A percentile compares a stretch with the other conserved stretches of the same genome.
Evolutionary conservation across 2,329 filamentous ascomycete genomes (phyloP).

Genomic region (Xylaria digitata): DNA sequence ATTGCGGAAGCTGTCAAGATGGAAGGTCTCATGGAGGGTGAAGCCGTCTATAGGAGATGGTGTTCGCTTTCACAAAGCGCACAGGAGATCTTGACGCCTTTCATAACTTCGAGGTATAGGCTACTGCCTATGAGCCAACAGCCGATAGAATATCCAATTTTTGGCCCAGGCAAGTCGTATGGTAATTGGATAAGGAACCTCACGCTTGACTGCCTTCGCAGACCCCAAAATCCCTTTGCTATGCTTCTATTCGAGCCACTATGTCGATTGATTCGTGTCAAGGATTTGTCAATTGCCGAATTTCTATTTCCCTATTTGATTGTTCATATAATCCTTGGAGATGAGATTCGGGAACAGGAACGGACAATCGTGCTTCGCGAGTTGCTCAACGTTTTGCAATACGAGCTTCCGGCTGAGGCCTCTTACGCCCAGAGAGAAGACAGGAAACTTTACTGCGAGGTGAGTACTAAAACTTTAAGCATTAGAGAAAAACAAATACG

Average conservation of each 20-base stretch:
- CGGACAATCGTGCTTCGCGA: slow-evolving; percentile 76
- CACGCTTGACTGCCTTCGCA: slow-evolving; percentile 83
- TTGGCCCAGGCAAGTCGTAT: slow-evolving; percentile 74
- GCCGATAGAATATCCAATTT: slow-evolving; percentile 80
- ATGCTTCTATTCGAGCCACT: slow-evolving; percentile 83
- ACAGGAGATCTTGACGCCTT: slow-evolving; percentile 86
- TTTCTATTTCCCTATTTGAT: slow-evolving; percentile 91
- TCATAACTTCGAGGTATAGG: slow-evolving; percentile 84
- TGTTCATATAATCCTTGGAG: slow-evolving; percentile 83
- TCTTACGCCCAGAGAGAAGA: slow-evolving; percentile 75
- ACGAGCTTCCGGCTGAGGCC: slow-evolving; percentile 63
- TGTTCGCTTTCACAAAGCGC: slow-evolving; percentile 78
- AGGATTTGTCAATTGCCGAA: slow-evolving; percentile 85
- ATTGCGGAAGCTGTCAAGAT: slow-evolving; percentile 69
- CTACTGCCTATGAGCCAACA: slow-evolving; percentile 71
- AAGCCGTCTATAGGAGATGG: slow-evolving; percentile 79
- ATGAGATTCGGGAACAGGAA: slow-evolving; percentile 69
- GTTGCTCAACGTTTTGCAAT: slow-evolving; percentile 77
- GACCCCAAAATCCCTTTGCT: slow-evolving; percentile 78
- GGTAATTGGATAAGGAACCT: slow-evolving; percentile 84
- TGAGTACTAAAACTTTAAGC: slow-evolving; percentile 54
- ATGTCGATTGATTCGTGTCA: slow-evolving; percentile 83
- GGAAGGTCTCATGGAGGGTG: slow-evolving; percentile 60
- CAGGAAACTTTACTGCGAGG: slow-evolving; percentile 87
- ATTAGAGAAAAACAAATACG: background rate